Base-by-base conservation (phyloP, 768 basidiomycete species). In the Sarcomyxa edulis region DNA sequence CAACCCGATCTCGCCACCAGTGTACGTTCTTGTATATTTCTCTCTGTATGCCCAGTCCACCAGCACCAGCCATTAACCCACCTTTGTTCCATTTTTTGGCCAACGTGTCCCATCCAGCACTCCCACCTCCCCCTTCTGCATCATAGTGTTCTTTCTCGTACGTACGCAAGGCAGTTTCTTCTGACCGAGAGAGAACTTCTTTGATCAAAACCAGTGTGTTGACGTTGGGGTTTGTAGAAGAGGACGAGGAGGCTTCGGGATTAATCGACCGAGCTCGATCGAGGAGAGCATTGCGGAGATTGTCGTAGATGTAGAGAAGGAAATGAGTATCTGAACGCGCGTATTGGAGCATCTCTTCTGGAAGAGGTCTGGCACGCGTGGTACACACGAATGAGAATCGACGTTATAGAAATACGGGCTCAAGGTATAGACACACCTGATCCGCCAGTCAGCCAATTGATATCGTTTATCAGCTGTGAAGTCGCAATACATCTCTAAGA, bases 241-340 rank as follows among this genome's bases (percentile, higher is more conserved):
- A 5, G 54, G 47, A 16, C 49, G 50, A 2, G 49, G 53, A 12
- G 52, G 63, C 30, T 11, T 11, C 51, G 44, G 28, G 24, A 50
- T 51, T 8, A 28, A 10, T 61, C 2, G 74, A 72, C 11, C 50
- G 59, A 9, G 67, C 74, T n/a, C 76, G 76, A 53, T 85, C 81
- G n/a, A 94, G 66, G 8, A 96, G 83, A 1, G 84, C 83, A 53
- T 88, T 85, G 9, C 92, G 85, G 5, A 98, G 76, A 48, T 81
- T 77, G 61, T 97, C 93, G 59, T 93, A 97, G 51, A 97, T 81
- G 61, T 78, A 90, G 20, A 99, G 68, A 2, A 99, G 74, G 64
- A 86, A 98, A 59, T 98, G 96, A 0, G 95, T 99, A 58, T 99
- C 96, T 2, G 91, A 89, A 20, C 92, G 84, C 2, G 96, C 96